Percentiles rank a stretch among this genome's conserved stretches.
Conservation (phyloP, 306 rosid genomes). For the Argentina anserina region DNA sequence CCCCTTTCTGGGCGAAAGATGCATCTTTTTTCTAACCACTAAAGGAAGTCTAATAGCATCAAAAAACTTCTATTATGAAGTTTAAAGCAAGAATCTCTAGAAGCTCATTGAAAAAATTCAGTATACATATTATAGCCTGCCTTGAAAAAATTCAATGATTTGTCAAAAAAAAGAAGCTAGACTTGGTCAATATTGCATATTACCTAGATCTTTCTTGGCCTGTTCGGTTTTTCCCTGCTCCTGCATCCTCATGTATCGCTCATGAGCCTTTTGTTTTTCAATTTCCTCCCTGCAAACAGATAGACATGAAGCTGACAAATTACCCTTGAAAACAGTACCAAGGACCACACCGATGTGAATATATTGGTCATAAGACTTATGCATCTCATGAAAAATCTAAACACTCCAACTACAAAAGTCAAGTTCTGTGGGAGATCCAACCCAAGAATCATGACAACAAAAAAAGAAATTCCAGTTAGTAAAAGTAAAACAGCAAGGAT, state of each 20-base stretch:
- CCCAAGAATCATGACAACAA: neutral
- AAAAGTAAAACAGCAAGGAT: neutral
- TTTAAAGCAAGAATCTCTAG: neutral
- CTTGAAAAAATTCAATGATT: neutral
- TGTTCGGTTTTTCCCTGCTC: slow-evolving; percentile 97
- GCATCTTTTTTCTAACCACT: neutral
- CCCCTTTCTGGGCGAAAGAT: neutral
- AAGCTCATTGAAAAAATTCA: neutral
- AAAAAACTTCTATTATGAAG: neutral
- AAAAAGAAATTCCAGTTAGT: neutral
- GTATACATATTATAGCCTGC: neutral
- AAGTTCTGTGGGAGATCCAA: neutral
- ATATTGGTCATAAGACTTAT: neutral
- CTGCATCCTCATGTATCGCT: slow-evolving; percentile 81
- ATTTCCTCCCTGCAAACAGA: slow-evolving; percentile 71
- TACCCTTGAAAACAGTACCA: neutral
- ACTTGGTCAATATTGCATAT: neutral
- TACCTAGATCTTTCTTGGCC: slow-evolving; percentile 93
- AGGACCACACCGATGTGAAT: neutral
- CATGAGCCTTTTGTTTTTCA: slow-evolving; percentile 94
- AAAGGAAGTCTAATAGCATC: neutral
- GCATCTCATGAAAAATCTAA: neutral
- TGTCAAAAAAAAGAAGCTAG: neutral
- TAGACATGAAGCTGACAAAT: neutral
- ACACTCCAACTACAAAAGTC: neutral